A percentile compares a stretch with the other conserved stretches of the same genome.
These are phyloP conservation scores for Clonostachys solani DNA, from an alignment of 2,329 filamentous ascomycete genomes.

Conservation along the genomic window DNA sequence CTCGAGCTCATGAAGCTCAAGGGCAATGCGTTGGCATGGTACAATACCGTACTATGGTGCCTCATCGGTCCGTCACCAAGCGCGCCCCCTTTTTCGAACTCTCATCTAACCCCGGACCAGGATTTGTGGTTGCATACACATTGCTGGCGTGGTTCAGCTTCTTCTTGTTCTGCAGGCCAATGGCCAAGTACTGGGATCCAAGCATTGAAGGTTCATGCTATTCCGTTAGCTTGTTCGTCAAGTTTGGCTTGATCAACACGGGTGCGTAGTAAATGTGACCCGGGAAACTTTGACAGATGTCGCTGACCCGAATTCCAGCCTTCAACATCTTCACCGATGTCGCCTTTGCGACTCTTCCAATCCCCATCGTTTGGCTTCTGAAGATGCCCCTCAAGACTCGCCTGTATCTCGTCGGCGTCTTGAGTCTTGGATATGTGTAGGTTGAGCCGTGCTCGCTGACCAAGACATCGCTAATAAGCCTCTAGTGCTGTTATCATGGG, in stretches of 20 bases:
- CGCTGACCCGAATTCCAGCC: conserved; percentile 3
- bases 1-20: conserved; percentile 12
- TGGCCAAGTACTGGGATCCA: conserved; percentile 2
- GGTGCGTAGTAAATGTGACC: not conserved
- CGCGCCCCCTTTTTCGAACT: too few relatives aligned
- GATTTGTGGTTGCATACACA: not conserved
- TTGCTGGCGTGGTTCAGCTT: not conserved
- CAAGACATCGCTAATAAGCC: not conserved
- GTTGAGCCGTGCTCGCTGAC: conserved; percentile 2
- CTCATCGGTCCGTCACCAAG: not conserved
- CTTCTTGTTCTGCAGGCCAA: conserved; percentile 3
- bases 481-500: conserved; percentile 30
- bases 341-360: conserved; percentile 33
- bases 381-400: conserved; percentile 29
- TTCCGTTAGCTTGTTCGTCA: conserved; percentile 1
- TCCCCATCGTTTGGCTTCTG: conserved; percentile 34
- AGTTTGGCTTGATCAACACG: conserved; percentile 1
- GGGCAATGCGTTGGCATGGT: conserved; percentile 13
- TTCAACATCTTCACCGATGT: conserved; percentile 39
- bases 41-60: conserved; percentile 13
- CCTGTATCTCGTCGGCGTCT: conserved; percentile 31
- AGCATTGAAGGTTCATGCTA: conserved; percentile 3
- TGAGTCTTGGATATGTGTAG: conserved; percentile 36
- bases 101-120: not conserved
- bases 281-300: not conserved